Evolutionary conservation across 2,329 filamentous ascomycete species (phyloP).

Genomic region (Acephala macrosclerotiorum): DNA sequence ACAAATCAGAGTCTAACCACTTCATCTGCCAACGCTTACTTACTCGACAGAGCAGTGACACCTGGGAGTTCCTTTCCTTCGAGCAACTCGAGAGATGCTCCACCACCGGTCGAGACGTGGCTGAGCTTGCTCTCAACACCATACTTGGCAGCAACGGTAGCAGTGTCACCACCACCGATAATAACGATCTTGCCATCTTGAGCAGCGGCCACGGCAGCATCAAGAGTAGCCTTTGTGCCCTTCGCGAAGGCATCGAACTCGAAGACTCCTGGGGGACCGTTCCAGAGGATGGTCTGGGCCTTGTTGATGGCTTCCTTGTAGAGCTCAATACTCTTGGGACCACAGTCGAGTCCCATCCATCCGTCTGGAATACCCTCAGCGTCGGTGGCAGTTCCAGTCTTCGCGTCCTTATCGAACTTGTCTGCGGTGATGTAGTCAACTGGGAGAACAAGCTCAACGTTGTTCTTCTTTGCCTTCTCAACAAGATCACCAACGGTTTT

Average conservation of each 20-base stretch:
- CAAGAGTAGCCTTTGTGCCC: constrained; percentile 91
- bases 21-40: constrained; percentile 54
- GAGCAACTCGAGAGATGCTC: constrained; percentile 92
- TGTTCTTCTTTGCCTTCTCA: constrained; percentile 96
- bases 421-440: constrained; percentile 96
- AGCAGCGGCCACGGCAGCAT: constrained; percentile 84
- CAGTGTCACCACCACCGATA: constrained; percentile 97
- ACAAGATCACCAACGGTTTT: constrained; percentile 89
- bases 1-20: constrained; percentile 40
- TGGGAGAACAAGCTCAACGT: constrained; percentile 93
- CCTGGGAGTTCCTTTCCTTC: constrained; percentile 98
- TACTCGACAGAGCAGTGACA: constrained; percentile 87
- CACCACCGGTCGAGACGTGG: constrained; percentile 97
- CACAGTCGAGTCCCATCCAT: constrained; percentile 98
- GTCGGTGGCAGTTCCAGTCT: constrained; percentile 83
- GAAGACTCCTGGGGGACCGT: constrained; percentile 96
- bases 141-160: constrained; percentile 97
- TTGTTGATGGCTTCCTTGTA: constrained; percentile 88
- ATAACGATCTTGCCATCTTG: constrained; percentile 93
- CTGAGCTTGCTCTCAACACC: constrained; percentile 95
- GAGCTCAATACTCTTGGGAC: constrained; percentile 84
- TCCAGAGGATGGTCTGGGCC: constrained; percentile 98
- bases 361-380: constrained; percentile 91
- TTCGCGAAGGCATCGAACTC: constrained; percentile 94
- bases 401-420: constrained; percentile 89